phyloP scores from a whole-genome alignment of 306 rosid genomes.

The Castanopsis chinensis region DNA sequence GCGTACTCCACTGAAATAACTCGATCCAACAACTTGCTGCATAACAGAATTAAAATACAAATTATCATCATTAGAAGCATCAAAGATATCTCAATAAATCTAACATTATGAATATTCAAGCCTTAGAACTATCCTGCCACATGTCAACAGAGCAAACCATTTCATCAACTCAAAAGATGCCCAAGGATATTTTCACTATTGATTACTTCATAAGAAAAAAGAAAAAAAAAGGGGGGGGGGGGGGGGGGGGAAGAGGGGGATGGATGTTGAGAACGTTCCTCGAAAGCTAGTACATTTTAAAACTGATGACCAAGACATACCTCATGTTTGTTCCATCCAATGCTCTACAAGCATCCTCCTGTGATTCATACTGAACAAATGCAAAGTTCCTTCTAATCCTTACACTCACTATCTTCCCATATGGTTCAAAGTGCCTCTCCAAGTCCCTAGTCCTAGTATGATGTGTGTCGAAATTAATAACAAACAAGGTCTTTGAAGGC shows the following conservation, averaged over 20 bases:
- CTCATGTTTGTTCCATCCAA: conserved; percentile 90
- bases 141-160: background rate
- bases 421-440: conserved; percentile 96
- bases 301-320: conserved; percentile 31
- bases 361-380: conserved; percentile 89
- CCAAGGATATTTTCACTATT: background rate
- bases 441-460: conserved; percentile 90
- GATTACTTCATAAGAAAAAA: background rate
- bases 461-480: conserved; percentile 88
- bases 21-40: conserved; percentile 91
- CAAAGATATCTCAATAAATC: background rate
- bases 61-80: background rate
- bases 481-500: conserved; percentile 93
- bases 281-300: background rate
- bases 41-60: conserved; percentile 28
- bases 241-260: too few species aligned
- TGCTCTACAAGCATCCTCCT: conserved; percentile 93
- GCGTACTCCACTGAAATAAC: conserved; percentile 96
- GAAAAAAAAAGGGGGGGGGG: fast-evolving
- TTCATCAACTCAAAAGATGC: background rate
- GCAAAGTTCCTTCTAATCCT: conserved; percentile 96
- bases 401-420: conserved; percentile 88
- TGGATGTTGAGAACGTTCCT: too few species aligned
- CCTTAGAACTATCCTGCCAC: background rate
- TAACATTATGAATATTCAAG: background rate